Evolutionary conservation across 192 early-diverging fungal species (phyloP).

Genomic region (Podila clonocystis): DNA sequence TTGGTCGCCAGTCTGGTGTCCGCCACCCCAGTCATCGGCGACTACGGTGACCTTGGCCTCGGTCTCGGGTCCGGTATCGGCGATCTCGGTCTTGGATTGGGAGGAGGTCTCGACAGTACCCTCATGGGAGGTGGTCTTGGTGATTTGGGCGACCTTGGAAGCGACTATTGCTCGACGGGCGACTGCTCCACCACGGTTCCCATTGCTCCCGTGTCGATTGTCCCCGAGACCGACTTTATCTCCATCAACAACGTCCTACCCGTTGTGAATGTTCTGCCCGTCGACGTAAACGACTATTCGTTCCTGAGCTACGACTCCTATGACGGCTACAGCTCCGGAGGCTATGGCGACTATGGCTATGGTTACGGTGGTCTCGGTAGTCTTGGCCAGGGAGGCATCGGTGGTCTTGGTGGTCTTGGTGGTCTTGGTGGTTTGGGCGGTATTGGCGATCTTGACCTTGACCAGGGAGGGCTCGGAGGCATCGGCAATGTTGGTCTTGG

Average conservation of each 20-base stretch:
- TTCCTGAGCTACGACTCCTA: not conserved
- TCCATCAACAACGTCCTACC: conserved; percentile 35
- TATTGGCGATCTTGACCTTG: not conserved
- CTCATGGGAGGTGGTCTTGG: not conserved
- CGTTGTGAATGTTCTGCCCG: conserved; percentile 28
- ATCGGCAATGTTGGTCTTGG: not conserved
- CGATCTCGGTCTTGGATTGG: too few relatives aligned
- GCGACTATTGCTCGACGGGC: not conserved
- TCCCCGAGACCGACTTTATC: conserved; percentile 31
- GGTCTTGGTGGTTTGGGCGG: not conserved
- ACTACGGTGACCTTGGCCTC: too few relatives aligned
- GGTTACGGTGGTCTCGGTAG: not conserved
- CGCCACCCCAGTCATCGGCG: too few relatives aligned
- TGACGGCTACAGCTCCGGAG: not conserved
- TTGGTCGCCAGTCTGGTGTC: too few relatives aligned
- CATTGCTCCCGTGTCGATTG: conserved; percentile 7
- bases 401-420: not conserved
- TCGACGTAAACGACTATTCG: conserved; percentile 25
- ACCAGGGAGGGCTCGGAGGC: not conserved
- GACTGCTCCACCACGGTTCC: not conserved
- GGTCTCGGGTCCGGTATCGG: too few relatives aligned
- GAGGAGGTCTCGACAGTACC: too few relatives aligned
- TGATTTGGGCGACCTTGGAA: not conserved
- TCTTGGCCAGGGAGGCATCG: not conserved
- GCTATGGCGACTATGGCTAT: not conserved